Percentiles rank a stretch among this genome's conserved stretches.
phyloP scores from a whole-genome alignment of 2,329 filamentous ascomycete genomes.

The Arthrinium puccinioides region DNA sequence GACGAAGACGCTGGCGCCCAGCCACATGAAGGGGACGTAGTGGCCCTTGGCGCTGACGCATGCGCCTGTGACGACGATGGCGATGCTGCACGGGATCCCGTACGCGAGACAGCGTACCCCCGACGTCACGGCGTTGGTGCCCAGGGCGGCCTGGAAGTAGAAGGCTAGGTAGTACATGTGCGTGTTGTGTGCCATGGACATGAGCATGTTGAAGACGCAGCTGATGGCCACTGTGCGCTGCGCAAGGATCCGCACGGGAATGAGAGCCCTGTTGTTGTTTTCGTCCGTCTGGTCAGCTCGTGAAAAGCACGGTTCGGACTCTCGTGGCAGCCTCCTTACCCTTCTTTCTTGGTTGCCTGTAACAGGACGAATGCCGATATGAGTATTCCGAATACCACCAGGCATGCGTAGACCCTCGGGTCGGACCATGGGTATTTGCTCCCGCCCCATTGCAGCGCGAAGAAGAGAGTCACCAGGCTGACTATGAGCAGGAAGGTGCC shows the following conservation, averaged over 20 bases:
- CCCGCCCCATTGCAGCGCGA: neutral
- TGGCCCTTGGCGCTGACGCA: conserved; percentile 3
- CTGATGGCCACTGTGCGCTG: conserved; percentile 5
- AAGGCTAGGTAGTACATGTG: conserved; percentile 11
- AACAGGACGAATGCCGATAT: neutral
- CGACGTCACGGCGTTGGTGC: conserved; percentile 4
- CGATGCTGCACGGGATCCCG: conserved; percentile 4
- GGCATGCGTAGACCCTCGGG: neutral
- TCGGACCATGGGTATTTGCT: neutral
- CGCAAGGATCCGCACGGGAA: conserved; percentile 2
- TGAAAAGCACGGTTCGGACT: neutral
- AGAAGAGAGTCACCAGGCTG: neutral
- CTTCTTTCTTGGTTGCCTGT: neutral
- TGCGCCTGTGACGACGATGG: conserved; percentile 6
- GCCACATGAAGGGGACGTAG: conserved; percentile 9
- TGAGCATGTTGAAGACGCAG: conserved; percentile 8
- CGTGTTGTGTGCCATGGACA: conserved; percentile 13
- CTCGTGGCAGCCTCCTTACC: too few relatives aligned
- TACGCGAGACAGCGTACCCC: conserved; percentile 4
- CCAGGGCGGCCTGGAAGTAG: conserved; percentile 16
- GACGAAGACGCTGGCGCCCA: conserved; percentile 6
- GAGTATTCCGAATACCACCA: neutral
- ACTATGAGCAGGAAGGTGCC: neutral
- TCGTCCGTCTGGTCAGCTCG: neutral
- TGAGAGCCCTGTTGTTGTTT: neutral